Evolutionary conservation across 73 alveolate genomes (phyloP).

Genomic region (Paramecium biaurelia): DNA sequence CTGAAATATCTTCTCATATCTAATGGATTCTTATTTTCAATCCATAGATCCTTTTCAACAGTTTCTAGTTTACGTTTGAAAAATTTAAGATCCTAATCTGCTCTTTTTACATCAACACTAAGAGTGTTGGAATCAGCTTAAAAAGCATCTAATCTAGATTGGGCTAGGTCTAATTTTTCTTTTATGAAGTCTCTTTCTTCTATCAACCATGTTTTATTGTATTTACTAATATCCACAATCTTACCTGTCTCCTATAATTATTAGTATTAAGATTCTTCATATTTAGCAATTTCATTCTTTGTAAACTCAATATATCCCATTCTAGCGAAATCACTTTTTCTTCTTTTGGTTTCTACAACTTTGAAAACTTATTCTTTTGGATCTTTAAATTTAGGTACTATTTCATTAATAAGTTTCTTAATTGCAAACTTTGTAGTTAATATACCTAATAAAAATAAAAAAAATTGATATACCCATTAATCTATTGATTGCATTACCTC

Average conservation of each 20-base stretch:
- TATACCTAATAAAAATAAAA: neutral
- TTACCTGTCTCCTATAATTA: neutral
- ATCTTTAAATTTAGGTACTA: constrained; percentile 32
- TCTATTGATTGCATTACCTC: neutral
- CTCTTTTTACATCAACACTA: neutral
- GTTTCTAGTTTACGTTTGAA: neutral
- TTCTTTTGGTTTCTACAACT: neutral
- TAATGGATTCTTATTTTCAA: constrained; percentile 20
- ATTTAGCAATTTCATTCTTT: neutral
- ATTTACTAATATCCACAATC: neutral
- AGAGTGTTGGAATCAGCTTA: neutral
- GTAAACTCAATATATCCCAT: constrained; percentile 18
- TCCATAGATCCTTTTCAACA: constrained; percentile 31
- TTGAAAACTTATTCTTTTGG: neutral
- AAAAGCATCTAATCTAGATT: neutral
- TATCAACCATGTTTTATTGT: neutral
- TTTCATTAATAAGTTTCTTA: constrained; percentile 11
- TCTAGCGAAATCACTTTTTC: constrained; percentile 8
- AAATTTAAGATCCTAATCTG: neutral
- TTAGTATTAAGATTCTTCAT: neutral
- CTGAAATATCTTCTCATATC: constrained; percentile 33
- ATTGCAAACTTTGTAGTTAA: neutral
- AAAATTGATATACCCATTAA: neutral
- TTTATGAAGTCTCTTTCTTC: neutral
- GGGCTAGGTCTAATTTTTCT: neutral